These are phyloP conservation scores for Ailanthus altissimus DNA, from an alignment of 345 rosid species.

Conservation along the genomic window DNA sequence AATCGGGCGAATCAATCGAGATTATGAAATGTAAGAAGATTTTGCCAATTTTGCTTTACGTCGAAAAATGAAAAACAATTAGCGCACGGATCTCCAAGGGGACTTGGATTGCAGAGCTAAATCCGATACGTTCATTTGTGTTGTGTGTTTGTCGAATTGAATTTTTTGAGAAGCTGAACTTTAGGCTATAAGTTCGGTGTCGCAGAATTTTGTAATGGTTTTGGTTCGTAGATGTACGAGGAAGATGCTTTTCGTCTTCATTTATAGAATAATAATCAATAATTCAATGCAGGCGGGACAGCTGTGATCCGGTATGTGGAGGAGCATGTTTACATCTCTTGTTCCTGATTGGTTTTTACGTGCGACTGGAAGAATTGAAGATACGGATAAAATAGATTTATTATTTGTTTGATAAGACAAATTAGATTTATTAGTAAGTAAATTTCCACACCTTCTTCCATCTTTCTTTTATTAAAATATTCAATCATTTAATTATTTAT, in stretches of 20 bases:
- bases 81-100: background rate
- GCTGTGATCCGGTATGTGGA: background rate
- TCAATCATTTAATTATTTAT: too few species aligned
- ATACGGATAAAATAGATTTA: background rate
- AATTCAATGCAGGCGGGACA: background rate
- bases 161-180: background rate
- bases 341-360: background rate
- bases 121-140: background rate
- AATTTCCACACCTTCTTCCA: too few species aligned
- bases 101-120: background rate
- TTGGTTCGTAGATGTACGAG: background rate
- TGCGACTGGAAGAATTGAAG: too few species aligned
- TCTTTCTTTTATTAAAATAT: too few species aligned
- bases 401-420: background rate
- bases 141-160: background rate
- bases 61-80: background rate
- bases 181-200: background rate
- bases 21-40: background rate
- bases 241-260: background rate
- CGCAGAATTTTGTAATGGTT: background rate
- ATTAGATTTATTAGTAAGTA: background rate
- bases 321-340: background rate
- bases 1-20: slow-evolving; percentile 16
- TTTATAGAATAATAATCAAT: background rate
- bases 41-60: background rate